A percentile compares a stretch with the other conserved stretches of the same genome.
These are phyloP conservation scores for Jackrogersella multiformis DNA, from an alignment of 495 filamentous ascomycete species.

Conservation along the genomic window DNA sequence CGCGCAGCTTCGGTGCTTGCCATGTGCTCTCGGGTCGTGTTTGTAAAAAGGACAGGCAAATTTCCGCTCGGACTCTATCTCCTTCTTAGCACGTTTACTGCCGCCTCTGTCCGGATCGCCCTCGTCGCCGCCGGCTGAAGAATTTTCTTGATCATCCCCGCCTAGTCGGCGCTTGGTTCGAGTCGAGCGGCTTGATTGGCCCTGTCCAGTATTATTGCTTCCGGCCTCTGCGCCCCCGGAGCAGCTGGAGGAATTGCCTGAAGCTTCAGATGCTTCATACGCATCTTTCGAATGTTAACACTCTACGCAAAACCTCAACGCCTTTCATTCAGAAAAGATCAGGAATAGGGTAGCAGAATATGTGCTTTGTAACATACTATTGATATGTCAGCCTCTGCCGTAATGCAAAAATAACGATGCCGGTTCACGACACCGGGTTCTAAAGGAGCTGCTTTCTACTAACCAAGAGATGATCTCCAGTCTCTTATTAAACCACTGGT, in stretches of 20 bases:
- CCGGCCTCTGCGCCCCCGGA: slow-evolving; percentile 10
- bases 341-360: neutral
- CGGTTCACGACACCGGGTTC: neutral
- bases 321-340: neutral
- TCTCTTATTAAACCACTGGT: slow-evolving; percentile 44
- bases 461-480: slow-evolving; percentile 44
- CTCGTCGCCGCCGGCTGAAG: slow-evolving; percentile 40
- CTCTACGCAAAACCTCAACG: neutral
- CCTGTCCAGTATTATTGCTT: slow-evolving; percentile 17
- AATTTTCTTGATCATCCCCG: slow-evolving; percentile 37
- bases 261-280: slow-evolving; percentile 43
- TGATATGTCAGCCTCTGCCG: slow-evolving; percentile 18
- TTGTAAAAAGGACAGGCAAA: slow-evolving; percentile 58
- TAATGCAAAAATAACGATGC: neutral
- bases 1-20: slow-evolving; percentile 49
- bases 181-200: slow-evolving; percentile 22
- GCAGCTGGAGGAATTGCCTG: slow-evolving; percentile 14
- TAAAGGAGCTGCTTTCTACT: slow-evolving; percentile 9
- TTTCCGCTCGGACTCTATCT: slow-evolving; percentile 32
- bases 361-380: slow-evolving; percentile 23
- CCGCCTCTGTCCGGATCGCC: slow-evolving; percentile 39
- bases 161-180: slow-evolving; percentile 43
- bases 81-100: slow-evolving; percentile 43
- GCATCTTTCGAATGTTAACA: slow-evolving; percentile 29
- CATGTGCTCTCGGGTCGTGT: slow-evolving; percentile 50